Evolutionary conservation across 768 basidiomycete species (phyloP).

Genomic region (Agaricus blazei): DNA sequence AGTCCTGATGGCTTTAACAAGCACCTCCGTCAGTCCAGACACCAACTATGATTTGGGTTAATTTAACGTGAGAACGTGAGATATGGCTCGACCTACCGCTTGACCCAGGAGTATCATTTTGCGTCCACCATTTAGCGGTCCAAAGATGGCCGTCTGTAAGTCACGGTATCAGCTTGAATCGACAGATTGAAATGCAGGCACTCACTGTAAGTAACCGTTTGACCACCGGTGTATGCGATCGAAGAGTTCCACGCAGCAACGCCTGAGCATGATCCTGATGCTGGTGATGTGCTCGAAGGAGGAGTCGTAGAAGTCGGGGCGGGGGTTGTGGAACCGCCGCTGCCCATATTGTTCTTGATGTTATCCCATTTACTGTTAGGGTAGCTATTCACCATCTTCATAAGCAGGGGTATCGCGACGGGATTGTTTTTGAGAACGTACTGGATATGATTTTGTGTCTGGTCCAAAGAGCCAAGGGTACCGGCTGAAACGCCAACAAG

Average conservation of each 20-base stretch:
- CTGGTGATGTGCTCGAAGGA: too few relatives aligned
- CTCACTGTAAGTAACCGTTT: conserved; percentile 41
- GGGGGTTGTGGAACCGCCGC: conserved; percentile 15
- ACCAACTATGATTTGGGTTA: conserved; percentile 29
- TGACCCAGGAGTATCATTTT: conserved; percentile 51
- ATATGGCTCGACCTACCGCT: conserved; percentile 27
- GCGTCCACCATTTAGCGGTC: conserved; percentile 63
- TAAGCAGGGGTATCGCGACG: background rate
- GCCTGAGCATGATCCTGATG: conserved; percentile 26
- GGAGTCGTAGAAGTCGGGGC: conserved; percentile 11
- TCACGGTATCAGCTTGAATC: background rate
- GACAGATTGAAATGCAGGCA: background rate
- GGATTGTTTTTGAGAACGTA: conserved; percentile 15
- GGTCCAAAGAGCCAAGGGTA: conserved; percentile 50
- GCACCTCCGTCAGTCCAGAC: conserved; percentile 50
- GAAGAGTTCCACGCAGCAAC: conserved; percentile 46
- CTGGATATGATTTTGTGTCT: conserved; percentile 62
- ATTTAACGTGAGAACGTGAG: background rate
- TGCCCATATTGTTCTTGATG: conserved; percentile 58
- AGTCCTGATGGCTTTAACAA: conserved; percentile 25
- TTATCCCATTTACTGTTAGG: conserved; percentile 72
- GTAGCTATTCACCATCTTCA: conserved; percentile 33
- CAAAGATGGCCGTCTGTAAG: conserved; percentile 44
- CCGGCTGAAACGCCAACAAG: conserved; percentile 46
- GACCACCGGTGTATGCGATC: conserved; percentile 43